A percentile compares a stretch with the other conserved stretches of the same genome.
Evolutionary conservation across 345 rosid genomes (phyloP).

Genomic region (Syzygium jambos): DNA sequence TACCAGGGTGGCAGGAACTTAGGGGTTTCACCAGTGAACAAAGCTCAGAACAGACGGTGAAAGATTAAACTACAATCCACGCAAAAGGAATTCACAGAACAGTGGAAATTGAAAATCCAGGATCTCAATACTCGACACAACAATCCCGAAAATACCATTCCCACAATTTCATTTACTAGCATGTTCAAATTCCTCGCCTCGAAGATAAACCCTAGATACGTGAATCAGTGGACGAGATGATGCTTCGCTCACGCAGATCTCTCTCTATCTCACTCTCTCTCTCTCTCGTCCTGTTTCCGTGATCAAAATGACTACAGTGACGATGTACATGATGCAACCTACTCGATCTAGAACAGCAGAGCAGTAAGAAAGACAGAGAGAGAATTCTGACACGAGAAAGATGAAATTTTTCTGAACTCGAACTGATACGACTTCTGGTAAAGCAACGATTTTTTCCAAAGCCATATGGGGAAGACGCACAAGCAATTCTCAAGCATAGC

Average conservation of each 20-base stretch:
- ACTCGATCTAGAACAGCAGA: not conserved
- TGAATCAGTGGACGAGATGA: not conserved
- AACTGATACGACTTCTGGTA: not conserved
- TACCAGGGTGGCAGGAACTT: not conserved
- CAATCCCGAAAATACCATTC: not conserved
- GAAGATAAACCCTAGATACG: not conserved
- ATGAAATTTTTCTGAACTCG: not conserved
- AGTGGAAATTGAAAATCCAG: not conserved
- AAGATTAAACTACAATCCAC: not conserved
- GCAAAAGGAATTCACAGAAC: not conserved
- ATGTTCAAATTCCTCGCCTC: not conserved
- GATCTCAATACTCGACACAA: not conserved
- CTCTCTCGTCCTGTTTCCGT: not conserved
- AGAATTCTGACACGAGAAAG: not conserved
- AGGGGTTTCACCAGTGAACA: not conserved
- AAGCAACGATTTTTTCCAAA: not conserved
- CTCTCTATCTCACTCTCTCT: not conserved
- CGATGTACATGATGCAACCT: not conserved
- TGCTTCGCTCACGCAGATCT: not conserved
- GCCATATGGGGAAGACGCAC: not conserved
- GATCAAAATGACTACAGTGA: not conserved
- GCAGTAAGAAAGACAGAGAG: not conserved
- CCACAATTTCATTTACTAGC: not conserved
- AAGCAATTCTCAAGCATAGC: not conserved
- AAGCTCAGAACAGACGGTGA: not conserved